phyloP scores from a whole-genome alignment of 108 stramenopile genomes.

The Phaeodactylum tricornutum region DNA sequence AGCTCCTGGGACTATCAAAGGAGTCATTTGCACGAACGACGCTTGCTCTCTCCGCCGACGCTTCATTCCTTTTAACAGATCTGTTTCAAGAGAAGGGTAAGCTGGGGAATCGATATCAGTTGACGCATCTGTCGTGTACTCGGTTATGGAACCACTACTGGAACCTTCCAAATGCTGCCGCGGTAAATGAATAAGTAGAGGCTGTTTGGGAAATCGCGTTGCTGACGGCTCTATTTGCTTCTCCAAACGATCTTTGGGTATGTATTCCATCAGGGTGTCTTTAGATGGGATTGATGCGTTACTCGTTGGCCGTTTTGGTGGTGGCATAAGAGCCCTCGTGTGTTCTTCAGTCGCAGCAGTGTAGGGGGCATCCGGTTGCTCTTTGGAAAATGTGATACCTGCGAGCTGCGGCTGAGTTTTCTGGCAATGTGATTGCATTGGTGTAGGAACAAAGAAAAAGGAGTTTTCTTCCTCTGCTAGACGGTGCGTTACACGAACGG shows the following conservation, averaged over 20 bases:
- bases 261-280: slow-evolving; percentile 48
- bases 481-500: neutral
- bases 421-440: slow-evolving; percentile 12
- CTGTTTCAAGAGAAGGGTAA: slow-evolving; percentile 19
- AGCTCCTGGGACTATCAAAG: slow-evolving; percentile 45
- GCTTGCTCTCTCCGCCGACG: slow-evolving; percentile 17
- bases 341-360: too few relatives aligned
- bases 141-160: slow-evolving; percentile 51
- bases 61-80: slow-evolving; percentile 23
- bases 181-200: neutral
- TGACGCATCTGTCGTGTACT: slow-evolving; percentile 42
- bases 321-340: too few relatives aligned
- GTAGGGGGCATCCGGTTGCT: too few relatives aligned
- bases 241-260: slow-evolving; percentile 40
- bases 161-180: neutral
- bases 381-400: neutral
- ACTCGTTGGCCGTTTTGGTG: slow-evolving; percentile 7
- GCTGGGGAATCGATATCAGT: slow-evolving; percentile 65
- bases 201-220: slow-evolving; percentile 41
- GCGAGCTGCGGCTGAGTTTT: slow-evolving; percentile 1
- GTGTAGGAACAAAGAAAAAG: neutral
- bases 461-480: slow-evolving; percentile 2
- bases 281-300: neutral
- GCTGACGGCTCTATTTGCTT: slow-evolving; percentile 48
- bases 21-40: slow-evolving; percentile 66